Conservation (phyloP, 345 rosid species). For the Cardamine resedifolia region DNA sequence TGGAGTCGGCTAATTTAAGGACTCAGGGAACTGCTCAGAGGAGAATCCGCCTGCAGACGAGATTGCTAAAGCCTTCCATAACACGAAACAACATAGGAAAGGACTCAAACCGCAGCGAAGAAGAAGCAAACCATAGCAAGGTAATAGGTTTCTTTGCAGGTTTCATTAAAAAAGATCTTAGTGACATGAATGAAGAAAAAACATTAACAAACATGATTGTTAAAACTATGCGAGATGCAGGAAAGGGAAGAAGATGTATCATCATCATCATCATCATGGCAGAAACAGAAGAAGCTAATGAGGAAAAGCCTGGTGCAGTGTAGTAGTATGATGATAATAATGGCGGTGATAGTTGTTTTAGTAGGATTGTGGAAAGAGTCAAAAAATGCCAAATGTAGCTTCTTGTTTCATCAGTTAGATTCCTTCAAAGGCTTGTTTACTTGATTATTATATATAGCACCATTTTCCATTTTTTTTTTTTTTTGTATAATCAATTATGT, state of each 20-base stretch:
- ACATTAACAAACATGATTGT: too few species aligned
- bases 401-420: conserved; percentile 37
- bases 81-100: conserved; percentile 16
- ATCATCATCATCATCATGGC: conserved; percentile 23
- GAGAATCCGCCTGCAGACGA: conserved; percentile 54
- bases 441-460: neutral
- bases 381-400: conserved; percentile 23
- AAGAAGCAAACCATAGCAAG: conserved; percentile 47
- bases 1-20: conserved; percentile 27
- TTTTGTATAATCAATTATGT: conserved; percentile 11
- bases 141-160: conserved; percentile 39
- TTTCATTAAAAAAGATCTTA: too few species aligned
- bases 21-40: conserved; percentile 66
- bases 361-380: conserved; percentile 38
- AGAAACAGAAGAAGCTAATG: conserved; percentile 25
- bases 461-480: neutral
- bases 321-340: conserved; percentile 29
- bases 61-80: neutral
- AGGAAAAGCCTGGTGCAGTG: conserved; percentile 24
- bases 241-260: conserved; percentile 13
- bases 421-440: conserved; percentile 29
- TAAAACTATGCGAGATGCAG: too few species aligned
- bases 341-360: conserved; percentile 32
- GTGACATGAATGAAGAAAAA: too few species aligned
- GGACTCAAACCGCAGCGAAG: conserved; percentile 35